A percentile compares a stretch with the other conserved stretches of the same genome.
These are phyloP conservation scores for Tulasnella calospora DNA, from an alignment of 768 basidiomycete species.

Conservation along the genomic window DNA sequence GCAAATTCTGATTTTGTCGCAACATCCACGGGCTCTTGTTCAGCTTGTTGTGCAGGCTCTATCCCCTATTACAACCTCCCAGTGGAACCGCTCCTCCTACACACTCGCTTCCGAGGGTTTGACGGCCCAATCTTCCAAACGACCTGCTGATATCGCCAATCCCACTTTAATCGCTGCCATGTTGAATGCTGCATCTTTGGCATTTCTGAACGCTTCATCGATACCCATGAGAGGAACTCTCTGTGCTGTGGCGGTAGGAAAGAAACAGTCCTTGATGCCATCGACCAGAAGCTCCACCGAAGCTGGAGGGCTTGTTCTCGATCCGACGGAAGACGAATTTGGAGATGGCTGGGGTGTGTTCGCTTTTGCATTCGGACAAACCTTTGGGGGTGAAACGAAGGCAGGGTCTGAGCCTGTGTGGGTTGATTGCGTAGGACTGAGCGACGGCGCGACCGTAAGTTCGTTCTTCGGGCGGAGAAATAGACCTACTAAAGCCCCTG, in stretches of 20 bases:
- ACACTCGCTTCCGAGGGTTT: constrained; percentile 2
- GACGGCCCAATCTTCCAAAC: background rate
- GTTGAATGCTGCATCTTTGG: constrained; percentile 66
- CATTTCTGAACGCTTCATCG: constrained; percentile 63
- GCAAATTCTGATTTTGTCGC: constrained; percentile 59
- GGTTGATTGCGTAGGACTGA: constrained; percentile 22
- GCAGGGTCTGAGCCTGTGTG: constrained; percentile 22
- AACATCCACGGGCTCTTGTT: constrained; percentile 66
- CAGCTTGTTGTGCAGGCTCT: constrained; percentile 74
- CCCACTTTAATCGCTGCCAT: constrained; percentile 50
- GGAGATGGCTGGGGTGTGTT: constrained; percentile 55
- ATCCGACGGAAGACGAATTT: constrained; percentile 49
- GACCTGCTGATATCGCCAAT: constrained; percentile 30
- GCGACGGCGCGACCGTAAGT: constrained; percentile 19
- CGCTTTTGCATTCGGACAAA: constrained; percentile 50
- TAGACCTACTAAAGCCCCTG: background rate
- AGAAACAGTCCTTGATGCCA: background rate
- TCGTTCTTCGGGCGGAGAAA: background rate
- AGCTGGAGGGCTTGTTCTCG: constrained; percentile 40
- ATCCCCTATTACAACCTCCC: constrained; percentile 25
- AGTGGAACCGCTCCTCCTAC: constrained; percentile 26
- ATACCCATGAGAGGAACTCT: constrained; percentile 72
- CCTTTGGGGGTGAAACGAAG: background rate
- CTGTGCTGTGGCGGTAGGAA: constrained; percentile 58
- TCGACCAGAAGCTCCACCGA: constrained; percentile 28